phyloP scores from a whole-genome alignment of 495 filamentous ascomycete species.

The Pyronema domesticum region DNA sequence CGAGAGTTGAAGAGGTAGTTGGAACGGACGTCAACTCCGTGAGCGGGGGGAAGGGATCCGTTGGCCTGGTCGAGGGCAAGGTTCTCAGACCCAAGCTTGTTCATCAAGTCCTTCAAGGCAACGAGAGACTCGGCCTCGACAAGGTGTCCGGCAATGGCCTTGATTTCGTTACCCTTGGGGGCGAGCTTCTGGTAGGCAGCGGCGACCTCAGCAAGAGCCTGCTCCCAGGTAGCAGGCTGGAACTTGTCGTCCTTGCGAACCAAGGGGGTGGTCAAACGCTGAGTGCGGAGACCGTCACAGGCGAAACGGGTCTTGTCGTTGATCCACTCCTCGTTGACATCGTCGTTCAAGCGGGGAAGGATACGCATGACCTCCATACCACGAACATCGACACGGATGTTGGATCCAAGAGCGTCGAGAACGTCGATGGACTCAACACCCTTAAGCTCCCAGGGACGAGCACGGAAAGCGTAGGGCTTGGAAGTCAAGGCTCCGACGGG shows the following conservation, averaged over 20 bases:
- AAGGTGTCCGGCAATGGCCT: constrained; percentile 79
- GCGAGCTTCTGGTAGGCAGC: constrained; percentile 55
- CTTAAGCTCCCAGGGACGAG: constrained; percentile 89
- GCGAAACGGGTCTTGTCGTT: constrained; percentile 96
- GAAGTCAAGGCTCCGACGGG: constrained; percentile 91
- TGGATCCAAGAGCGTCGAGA: constrained; percentile 78
- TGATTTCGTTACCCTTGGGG: constrained; percentile 81
- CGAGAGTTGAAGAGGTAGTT: constrained; percentile 95
- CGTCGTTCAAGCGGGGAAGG: constrained; percentile 80
- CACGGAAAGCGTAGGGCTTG: constrained; percentile 94
- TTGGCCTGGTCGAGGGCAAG: constrained; percentile 77
- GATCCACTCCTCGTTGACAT: constrained; percentile 99
- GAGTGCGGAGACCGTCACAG: constrained; percentile 90
- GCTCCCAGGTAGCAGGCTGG: constrained; percentile 80
- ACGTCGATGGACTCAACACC: constrained; percentile 89
- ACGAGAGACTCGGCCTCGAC: constrained; percentile 83
- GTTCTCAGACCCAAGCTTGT: constrained; percentile 91
- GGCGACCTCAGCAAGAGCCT: constrained; percentile 70
- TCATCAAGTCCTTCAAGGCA: constrained; percentile 89
- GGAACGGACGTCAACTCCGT: constrained; percentile 82
- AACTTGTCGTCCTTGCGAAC: constrained; percentile 79
- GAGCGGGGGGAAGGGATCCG: constrained; percentile 66
- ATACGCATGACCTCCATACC: constrained; percentile 96
- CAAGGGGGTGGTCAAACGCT: constrained; percentile 78
- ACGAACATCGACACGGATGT: constrained; percentile 78